Percentiles rank a stretch among this genome's conserved stretches.
Evolutionary conservation across 495 filamentous ascomycete species (phyloP).

Genomic region (Penicillium verhagenii): DNA sequence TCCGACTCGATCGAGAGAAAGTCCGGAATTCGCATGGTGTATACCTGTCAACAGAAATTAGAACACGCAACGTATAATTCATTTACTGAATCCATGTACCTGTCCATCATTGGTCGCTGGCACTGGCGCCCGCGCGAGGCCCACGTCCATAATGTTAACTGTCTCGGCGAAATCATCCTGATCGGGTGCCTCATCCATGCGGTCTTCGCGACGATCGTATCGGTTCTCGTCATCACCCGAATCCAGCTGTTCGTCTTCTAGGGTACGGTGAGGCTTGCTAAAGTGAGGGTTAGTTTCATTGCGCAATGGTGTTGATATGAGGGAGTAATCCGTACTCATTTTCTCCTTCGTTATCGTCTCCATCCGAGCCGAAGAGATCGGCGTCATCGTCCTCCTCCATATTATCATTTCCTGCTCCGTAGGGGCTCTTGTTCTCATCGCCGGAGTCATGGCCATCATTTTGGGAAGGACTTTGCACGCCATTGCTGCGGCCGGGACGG

Average conservation of each 20-base stretch:
- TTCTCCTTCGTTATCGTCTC: slow-evolving; percentile 42
- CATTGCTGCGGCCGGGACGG: slow-evolving; percentile 36
- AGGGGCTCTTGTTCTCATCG: slow-evolving; percentile 15
- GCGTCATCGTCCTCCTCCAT: slow-evolving; percentile 51
- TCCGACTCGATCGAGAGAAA: slow-evolving; percentile 76
- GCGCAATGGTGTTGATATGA: slow-evolving; percentile 22
- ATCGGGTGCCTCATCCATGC: slow-evolving; percentile 46
- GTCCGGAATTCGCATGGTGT: slow-evolving; percentile 73
- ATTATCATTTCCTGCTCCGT: slow-evolving; percentile 31
- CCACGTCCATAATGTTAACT: slow-evolving; percentile 56
- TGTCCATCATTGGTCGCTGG: slow-evolving; percentile 71
- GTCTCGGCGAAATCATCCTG: slow-evolving; percentile 51
- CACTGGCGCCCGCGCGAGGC: slow-evolving; percentile 62
- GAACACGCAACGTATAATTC: not conserved
- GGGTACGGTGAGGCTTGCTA: slow-evolving; percentile 51
- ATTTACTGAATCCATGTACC: slow-evolving; percentile 27
- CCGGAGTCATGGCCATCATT: slow-evolving; percentile 28
- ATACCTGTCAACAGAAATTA: slow-evolving; percentile 51
- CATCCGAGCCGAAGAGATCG: slow-evolving; percentile 67
- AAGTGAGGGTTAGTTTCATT: slow-evolving; percentile 21
- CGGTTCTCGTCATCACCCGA: slow-evolving; percentile 74
- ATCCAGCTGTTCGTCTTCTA: slow-evolving; percentile 74
- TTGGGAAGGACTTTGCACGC: slow-evolving; percentile 30
- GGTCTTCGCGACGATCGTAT: slow-evolving; percentile 47
- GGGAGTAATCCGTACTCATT: slow-evolving; percentile 33